Evolutionary conservation across 176 grass and related monocot genomes (phyloP).

Genomic region (Triticum monococcum): DNA sequence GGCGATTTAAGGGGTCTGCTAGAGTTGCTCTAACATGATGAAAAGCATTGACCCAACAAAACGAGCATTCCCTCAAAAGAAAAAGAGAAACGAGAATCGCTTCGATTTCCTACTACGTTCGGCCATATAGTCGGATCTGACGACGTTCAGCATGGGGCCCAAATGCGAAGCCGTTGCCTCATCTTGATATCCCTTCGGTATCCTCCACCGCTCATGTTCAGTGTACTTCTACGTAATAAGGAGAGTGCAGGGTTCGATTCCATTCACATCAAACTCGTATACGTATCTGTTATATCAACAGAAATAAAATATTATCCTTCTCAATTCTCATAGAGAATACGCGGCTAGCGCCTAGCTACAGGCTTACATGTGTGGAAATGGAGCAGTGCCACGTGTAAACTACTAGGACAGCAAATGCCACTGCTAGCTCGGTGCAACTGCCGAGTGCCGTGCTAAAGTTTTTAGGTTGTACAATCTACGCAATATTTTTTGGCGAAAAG

Average conservation of each 20-base stretch:
- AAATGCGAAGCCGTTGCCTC: not conserved
- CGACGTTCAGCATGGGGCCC: not conserved
- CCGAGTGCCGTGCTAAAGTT: not conserved
- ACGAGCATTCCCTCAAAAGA: not conserved
- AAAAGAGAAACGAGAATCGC: not conserved
- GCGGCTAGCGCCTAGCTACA: not conserved
- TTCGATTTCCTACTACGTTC: not conserved
- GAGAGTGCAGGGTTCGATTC: constrained; percentile 8
- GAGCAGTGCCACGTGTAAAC: not conserved
- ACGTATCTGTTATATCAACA: not conserved
- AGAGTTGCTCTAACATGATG: no score
- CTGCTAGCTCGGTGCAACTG: not conserved
- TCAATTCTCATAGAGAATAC: not conserved
- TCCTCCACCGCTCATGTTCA: not conserved
- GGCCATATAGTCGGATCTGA: no score
- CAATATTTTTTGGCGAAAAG: not conserved
- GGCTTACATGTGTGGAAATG: not conserved
- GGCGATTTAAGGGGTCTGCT: no score
- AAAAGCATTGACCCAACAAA: not conserved
- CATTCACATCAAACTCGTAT: not conserved
- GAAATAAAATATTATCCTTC: not conserved
- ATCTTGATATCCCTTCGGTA: not conserved
- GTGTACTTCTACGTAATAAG: not conserved
- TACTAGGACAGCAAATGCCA: not conserved
- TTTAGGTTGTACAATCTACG: not conserved